Percentiles rank a stretch among this genome's conserved stretches.
phyloP scores from a whole-genome alignment of 139 green algal species.

The Edaphochlamys debaryana region DNA sequence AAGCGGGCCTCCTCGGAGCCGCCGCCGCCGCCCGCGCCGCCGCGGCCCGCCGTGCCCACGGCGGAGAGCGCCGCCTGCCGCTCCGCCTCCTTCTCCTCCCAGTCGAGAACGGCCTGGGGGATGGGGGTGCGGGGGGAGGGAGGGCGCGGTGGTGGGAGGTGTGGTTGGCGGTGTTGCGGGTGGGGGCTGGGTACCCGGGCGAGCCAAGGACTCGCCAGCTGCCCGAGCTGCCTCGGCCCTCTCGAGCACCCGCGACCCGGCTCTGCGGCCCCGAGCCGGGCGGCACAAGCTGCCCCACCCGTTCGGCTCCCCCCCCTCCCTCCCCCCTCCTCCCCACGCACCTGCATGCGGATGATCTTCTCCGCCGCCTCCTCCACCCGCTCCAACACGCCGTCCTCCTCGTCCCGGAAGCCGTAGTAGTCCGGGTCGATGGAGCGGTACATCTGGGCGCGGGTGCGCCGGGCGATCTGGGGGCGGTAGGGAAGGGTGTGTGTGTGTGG shows the following conservation, averaged over 20 bases:
- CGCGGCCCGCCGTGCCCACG: neutral
- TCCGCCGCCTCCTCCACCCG: conserved; percentile 84
- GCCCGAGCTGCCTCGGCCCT: too few species aligned
- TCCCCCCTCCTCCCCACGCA: conserved; percentile 22
- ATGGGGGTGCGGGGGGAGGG: neutral
- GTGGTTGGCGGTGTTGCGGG: neutral
- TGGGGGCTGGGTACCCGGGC: neutral
- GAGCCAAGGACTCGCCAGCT: too few species aligned
- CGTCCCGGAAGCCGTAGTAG: conserved; percentile 98
- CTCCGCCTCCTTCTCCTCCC: conserved; percentile 75
- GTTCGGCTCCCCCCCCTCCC: too few species aligned
- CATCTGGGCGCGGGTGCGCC: conserved; percentile 86
- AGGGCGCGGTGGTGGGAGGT: neutral
- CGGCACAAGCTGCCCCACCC: too few species aligned
- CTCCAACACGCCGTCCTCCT: conserved; percentile 92
- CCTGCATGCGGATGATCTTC: conserved; percentile 64
- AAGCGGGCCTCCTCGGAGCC: conserved; percentile 67
- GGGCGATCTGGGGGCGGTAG: too few species aligned
- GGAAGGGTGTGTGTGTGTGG: neutral
- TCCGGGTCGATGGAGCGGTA: conserved; percentile 91
- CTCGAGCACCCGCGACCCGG: too few species aligned
- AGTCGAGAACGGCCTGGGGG: conserved; percentile 75
- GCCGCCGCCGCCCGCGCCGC: conserved; percentile 36
- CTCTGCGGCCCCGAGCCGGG: too few species aligned
- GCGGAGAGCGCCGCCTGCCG: conserved; percentile 48